Conservation (phyloP, 2,329 filamentous ascomycete genomes). For the Cladophialophora bantiana region DNA sequence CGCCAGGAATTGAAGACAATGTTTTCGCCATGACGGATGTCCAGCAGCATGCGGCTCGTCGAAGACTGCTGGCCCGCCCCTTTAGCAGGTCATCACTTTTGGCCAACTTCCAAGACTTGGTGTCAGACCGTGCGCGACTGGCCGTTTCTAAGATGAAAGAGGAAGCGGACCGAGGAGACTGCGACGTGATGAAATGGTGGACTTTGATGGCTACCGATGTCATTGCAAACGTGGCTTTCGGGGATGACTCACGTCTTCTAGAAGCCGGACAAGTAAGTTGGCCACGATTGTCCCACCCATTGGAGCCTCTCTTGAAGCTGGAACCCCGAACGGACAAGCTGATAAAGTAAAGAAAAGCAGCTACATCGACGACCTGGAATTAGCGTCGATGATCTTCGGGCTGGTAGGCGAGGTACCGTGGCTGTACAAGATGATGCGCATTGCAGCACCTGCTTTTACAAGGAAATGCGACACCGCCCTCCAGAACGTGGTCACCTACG, state of each 20-base stretch:
- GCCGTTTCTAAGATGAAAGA: slow-evolving; percentile 54
- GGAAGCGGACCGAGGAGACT: slow-evolving; percentile 58
- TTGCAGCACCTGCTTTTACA: slow-evolving; percentile 2
- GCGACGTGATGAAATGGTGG: slow-evolving; percentile 63
- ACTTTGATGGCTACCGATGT: slow-evolving; percentile 63
- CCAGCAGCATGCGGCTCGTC: slow-evolving; percentile 50
- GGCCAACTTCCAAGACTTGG: slow-evolving; percentile 42
- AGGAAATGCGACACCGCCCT: slow-evolving; percentile 12
- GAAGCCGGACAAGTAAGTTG: slow-evolving; percentile 56
- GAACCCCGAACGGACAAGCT: too few species aligned
- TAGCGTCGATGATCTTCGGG: slow-evolving; percentile 29
- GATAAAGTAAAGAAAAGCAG: slow-evolving; percentile 47
- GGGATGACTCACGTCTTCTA: slow-evolving; percentile 62
- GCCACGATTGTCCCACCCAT: not conserved
- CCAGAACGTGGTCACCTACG: slow-evolving; percentile 11
- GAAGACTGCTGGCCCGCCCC: slow-evolving; percentile 52
- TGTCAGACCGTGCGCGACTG: slow-evolving; percentile 49
- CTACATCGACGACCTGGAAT: slow-evolving; percentile 52
- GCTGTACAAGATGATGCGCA: slow-evolving; percentile 17
- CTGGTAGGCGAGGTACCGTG: slow-evolving; percentile 20
- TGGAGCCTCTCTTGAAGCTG: not conserved
- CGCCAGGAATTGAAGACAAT: slow-evolving; percentile 38
- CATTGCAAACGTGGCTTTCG: slow-evolving; percentile 62
- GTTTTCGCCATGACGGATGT: slow-evolving; percentile 54
- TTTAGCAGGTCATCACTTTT: slow-evolving; percentile 51